phyloP scores from a whole-genome alignment of 78 protist genomes.

The Diacronema lutheri region DNA sequence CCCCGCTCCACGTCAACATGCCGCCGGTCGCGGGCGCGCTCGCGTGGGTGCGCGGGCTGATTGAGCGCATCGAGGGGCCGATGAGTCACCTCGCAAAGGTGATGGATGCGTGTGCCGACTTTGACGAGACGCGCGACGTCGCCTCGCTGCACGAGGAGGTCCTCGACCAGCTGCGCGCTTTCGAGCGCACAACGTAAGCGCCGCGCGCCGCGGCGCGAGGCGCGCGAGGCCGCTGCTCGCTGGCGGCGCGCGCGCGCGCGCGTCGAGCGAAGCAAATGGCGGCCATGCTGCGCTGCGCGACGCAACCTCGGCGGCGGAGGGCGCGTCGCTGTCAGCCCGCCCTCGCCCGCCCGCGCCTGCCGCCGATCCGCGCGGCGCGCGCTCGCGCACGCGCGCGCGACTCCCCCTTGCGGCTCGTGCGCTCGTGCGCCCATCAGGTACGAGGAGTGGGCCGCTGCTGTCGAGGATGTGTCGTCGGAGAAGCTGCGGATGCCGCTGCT shows the following conservation, averaged over 20 bases:
- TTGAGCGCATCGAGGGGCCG: slow-evolving; percentile 33
- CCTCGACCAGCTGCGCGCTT: slow-evolving; percentile 45
- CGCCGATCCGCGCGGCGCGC: too few species aligned
- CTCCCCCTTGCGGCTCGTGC: too few species aligned
- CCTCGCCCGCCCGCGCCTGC: too few species aligned
- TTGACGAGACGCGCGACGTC: background rate
- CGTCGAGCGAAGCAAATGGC: too few species aligned
- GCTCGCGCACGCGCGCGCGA: too few species aligned
- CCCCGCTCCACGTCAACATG: slow-evolving; percentile 51
- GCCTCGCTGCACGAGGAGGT: slow-evolving; percentile 53
- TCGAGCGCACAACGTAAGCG: slow-evolving; percentile 48
- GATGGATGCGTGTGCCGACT: background rate
- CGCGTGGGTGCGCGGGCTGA: slow-evolving; percentile 40
- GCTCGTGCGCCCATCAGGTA: too few species aligned
- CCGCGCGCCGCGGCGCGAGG: too few species aligned
- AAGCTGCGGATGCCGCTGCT: slow-evolving; percentile 34
- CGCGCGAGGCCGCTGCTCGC: too few species aligned
- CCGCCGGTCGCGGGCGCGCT: slow-evolving; percentile 68
- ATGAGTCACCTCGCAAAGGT: slow-evolving; percentile 21
- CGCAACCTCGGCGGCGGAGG: too few species aligned
- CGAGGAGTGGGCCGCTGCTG: slow-evolving; percentile 7
- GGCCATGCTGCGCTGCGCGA: too few species aligned
- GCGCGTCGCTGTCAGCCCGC: too few species aligned
- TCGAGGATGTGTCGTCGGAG: background rate
- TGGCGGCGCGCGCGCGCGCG: too few species aligned